phyloP scores from a whole-genome alignment of 1,284 basidiomycete species.

The Tilletia setariae region DNA sequence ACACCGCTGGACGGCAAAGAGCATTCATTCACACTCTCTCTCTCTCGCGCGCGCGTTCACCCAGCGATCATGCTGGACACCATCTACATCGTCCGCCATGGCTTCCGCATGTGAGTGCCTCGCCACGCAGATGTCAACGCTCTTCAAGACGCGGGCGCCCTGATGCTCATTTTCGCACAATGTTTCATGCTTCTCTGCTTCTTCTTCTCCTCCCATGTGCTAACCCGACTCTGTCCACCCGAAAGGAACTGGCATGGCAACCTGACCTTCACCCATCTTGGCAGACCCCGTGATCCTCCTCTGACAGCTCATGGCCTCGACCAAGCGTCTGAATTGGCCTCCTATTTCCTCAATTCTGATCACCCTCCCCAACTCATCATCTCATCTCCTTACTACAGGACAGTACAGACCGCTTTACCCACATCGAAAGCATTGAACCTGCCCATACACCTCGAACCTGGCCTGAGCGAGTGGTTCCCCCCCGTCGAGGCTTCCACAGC shows the following conservation, averaged over 20 bases:
- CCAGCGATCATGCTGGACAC: slow-evolving; percentile 66
- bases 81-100: slow-evolving; percentile 74
- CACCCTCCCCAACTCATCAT: slow-evolving; percentile 68
- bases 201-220: no score
- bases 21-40: no score
- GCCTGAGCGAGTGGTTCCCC: slow-evolving; percentile 81
- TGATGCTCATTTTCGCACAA: no score
- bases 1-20: no score
- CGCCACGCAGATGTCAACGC: no score
- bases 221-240: neutral
- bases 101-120: slow-evolving; percentile 42
- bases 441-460: slow-evolving; percentile 72
- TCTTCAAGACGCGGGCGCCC: no score
- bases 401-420: slow-evolving; percentile 73
- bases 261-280: slow-evolving; percentile 35
- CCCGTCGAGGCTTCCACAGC: slow-evolving; percentile 63
- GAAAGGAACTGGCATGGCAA: slow-evolving; percentile 13
- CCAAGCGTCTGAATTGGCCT: slow-evolving; percentile 72
- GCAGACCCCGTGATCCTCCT: slow-evolving; percentile 71
- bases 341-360: neutral
- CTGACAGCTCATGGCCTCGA: slow-evolving; percentile 71
- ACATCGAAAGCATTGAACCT: slow-evolving; percentile 64
- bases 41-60: slow-evolving; percentile 60
- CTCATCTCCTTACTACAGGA: slow-evolving; percentile 65
- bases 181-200: no score